phyloP scores from a whole-genome alignment of 129 eudicot species.

The Lactuca sativa region DNA sequence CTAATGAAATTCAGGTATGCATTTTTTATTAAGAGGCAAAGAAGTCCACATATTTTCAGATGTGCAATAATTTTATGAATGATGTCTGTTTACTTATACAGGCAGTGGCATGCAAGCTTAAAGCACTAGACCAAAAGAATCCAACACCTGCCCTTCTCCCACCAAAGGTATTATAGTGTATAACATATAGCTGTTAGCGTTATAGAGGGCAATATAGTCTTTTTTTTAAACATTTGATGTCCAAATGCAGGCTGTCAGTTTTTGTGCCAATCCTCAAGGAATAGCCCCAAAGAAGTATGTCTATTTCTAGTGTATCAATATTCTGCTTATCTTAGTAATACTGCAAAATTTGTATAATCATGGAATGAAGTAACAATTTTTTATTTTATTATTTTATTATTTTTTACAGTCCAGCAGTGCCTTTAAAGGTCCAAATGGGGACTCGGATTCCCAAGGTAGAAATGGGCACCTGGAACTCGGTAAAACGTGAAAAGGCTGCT shows the following conservation, averaged over 20 bases:
- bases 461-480: conserved; percentile 71
- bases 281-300: conserved; percentile 45
- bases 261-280: conserved; percentile 34
- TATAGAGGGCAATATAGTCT: conserved; percentile 24
- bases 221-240: conserved; percentile 2
- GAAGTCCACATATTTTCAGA: not conserved
- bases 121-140: conserved; percentile 42
- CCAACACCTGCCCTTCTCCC: conserved; percentile 40
- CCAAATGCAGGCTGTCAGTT: conserved; percentile 46
- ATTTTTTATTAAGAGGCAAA: conserved; percentile 3
- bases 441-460: conserved; percentile 54
- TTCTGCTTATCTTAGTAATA: not conserved
- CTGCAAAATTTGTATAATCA: no score
- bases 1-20: conserved; percentile 75
- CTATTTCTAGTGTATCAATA: not conserved
- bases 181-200: conserved; percentile 3
- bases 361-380: conserved; percentile 18
- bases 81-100: conserved; percentile 31
- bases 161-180: conserved; percentile 43
- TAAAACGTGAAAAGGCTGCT: conserved; percentile 49
- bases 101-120: conserved; percentile 65
- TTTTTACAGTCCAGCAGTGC: conserved; percentile 31
- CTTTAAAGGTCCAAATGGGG: conserved; percentile 38
- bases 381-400: no score
- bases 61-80: not conserved